phyloP scores from a whole-genome alignment of 306 rosid genomes.

The Phaseolus lunatus region DNA sequence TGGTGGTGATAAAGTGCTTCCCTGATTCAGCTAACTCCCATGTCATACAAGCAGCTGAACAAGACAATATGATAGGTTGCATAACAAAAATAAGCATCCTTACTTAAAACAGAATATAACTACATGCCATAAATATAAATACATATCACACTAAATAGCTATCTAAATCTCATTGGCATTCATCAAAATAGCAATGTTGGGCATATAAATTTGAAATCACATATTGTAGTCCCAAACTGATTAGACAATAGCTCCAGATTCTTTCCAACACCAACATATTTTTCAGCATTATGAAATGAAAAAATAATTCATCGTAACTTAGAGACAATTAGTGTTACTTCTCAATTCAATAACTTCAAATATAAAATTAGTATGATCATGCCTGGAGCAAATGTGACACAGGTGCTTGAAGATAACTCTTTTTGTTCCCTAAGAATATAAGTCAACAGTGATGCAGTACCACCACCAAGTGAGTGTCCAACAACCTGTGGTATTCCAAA shows the following conservation, averaged over 20 bases:
- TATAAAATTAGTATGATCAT: slow-evolving; percentile 26
- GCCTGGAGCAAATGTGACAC: slow-evolving; percentile 88
- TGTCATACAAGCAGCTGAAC: slow-evolving; percentile 97
- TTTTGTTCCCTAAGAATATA: slow-evolving; percentile 82
- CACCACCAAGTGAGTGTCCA: slow-evolving; percentile 94
- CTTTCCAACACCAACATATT: neutral
- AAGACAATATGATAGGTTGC: slow-evolving; percentile 43
- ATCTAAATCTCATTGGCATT: neutral
- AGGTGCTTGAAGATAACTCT: slow-evolving; percentile 65
- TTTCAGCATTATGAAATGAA: slow-evolving; percentile 16
- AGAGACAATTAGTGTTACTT: neutral
- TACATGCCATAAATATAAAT: slow-evolving; percentile 8
- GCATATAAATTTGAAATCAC: slow-evolving; percentile 15
- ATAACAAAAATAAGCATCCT: neutral
- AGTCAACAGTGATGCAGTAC: slow-evolving; percentile 82
- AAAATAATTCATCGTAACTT: slow-evolving; percentile 14
- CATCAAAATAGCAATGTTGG: neutral
- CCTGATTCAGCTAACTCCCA: slow-evolving; percentile 99
- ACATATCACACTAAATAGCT: neutral
- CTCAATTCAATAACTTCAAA: slow-evolving; percentile 13
- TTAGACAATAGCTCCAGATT: neutral
- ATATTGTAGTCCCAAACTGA: neutral
- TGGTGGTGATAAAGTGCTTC: slow-evolving; percentile 83
- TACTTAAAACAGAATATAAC: neutral
- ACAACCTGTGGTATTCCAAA: slow-evolving; percentile 59